Conservation (phyloP, 192 early-diverging fungal species). For the Backusella luteola region DNA sequence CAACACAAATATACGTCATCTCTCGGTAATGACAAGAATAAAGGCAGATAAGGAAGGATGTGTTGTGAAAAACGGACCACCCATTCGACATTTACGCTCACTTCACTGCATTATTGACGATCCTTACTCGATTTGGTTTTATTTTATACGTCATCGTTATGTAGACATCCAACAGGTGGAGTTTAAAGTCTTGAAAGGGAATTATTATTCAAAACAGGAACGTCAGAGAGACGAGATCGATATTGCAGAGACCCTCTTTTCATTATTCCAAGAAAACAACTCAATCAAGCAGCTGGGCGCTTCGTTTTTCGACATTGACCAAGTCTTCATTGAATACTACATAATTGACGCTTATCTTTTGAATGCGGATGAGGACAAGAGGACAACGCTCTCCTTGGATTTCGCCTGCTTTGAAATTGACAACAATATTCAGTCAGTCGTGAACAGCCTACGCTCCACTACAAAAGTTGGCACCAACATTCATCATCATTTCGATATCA, state of each 20-base stretch:
- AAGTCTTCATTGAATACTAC: not conserved
- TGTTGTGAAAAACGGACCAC: not conserved
- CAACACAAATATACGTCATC: not conserved
- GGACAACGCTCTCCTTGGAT: not conserved
- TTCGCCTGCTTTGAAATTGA: constrained; percentile 3
- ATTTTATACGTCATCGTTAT: not conserved
- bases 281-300: not conserved
- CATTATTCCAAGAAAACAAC: not conserved
- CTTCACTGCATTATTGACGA: constrained; percentile 4
- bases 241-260: not conserved
- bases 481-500: not conserved
- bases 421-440: not conserved
- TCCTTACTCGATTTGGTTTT: constrained; percentile 7
- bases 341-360: not conserved
- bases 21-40: not conserved
- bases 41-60: not conserved
- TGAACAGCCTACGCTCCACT: not conserved
- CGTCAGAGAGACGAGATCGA: not conserved
- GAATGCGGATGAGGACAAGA: not conserved
- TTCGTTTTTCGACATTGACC: not conserved
- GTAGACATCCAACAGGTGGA: not conserved
- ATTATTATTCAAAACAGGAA: not conserved
- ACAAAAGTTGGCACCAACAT: not conserved
- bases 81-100: not conserved
- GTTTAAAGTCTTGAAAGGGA: not conserved